Evolutionary conservation across 164 flowering plant genomes (phyloP), one percentile per base, ranked within the genome.

Genomic region (Tetrastigma voinierianum): DNA sequence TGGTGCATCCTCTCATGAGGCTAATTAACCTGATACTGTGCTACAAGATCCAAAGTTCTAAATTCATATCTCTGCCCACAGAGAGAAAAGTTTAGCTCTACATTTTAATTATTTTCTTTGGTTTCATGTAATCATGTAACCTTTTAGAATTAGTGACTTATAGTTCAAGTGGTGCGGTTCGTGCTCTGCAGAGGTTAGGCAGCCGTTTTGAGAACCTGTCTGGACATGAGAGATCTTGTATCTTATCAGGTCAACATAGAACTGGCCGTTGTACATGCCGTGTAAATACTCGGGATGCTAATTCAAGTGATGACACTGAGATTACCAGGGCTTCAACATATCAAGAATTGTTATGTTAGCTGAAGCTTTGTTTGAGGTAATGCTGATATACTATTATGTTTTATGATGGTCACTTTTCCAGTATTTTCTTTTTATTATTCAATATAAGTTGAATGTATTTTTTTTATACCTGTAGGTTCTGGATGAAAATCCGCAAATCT

Each of bases 401-500:
- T 44, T 74, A 0, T 46, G 9, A 16, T 59, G 43, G 14, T 19
- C 8, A n/a, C 44, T 17, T 2, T 49, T 65, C 43, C 23, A 47
- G n/a, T 12, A 54, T 44, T 54, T 57, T 17, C 3, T 55, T 66
- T 32, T 21, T 46, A 32, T 20, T 14, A 21, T 23, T 67, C 51
- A 43, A 23, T 75, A 40, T 61, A 60, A 49, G 61, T 74, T 76
- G 65, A 79, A 74, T 52, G n/a, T 58, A 59, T 25, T 67, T 14
- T 46, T 46, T n/a, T 19, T 77, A 43, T 76, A 56, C 66, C 72
- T 72, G 74, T 76, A 93, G 98, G 98, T 93, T 84, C 84, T 93
- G 80, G 98, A 93, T 88, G 98, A 93, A 87, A 93, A 91, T 84
- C 98, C 91, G 83, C 98, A 93, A 93, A 81, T 91, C 98, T 66